Conservation (phyloP, 768 basidiomycete species). For the Mycena latifolia region DNA sequence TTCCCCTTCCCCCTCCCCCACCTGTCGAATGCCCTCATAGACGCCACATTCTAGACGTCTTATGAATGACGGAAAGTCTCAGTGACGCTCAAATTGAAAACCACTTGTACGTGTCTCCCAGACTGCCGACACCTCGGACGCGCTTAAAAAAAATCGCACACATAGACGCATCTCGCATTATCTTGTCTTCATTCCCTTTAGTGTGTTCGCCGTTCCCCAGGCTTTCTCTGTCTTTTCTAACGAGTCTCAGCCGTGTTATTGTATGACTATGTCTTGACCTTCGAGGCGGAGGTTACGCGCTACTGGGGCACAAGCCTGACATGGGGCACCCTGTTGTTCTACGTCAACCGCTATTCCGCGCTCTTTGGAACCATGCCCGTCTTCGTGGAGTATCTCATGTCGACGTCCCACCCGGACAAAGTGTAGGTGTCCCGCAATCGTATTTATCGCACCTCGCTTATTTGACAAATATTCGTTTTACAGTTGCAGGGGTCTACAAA, state of each 20-base stretch:
- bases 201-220: neutral
- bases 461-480: neutral
- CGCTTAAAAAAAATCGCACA: neutral
- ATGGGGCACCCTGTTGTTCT: conserved; percentile 36
- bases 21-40: conserved; percentile 16
- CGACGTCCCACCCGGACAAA: conserved; percentile 20
- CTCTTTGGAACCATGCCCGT: conserved; percentile 37
- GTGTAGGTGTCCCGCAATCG: neutral
- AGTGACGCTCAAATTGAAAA: conserved; percentile 20
- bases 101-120: conserved; percentile 16
- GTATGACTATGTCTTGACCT: conserved; percentile 51
- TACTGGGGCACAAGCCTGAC: conserved; percentile 45
- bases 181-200: conserved; percentile 9
- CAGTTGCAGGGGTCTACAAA: conserved; percentile 8
- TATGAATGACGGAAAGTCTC: conserved; percentile 30
- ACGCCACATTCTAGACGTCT: neutral
- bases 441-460: neutral
- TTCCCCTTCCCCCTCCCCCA: neutral
- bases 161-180: conserved; percentile 9
- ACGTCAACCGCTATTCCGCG: conserved; percentile 40
- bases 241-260: conserved; percentile 41
- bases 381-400: conserved; percentile 18
- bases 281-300: conserved; percentile 44
- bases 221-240: neutral
- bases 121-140: neutral